Base-by-base conservation (phyloP, 345 rosid species). In the Aquilaria sinensis region DNA sequence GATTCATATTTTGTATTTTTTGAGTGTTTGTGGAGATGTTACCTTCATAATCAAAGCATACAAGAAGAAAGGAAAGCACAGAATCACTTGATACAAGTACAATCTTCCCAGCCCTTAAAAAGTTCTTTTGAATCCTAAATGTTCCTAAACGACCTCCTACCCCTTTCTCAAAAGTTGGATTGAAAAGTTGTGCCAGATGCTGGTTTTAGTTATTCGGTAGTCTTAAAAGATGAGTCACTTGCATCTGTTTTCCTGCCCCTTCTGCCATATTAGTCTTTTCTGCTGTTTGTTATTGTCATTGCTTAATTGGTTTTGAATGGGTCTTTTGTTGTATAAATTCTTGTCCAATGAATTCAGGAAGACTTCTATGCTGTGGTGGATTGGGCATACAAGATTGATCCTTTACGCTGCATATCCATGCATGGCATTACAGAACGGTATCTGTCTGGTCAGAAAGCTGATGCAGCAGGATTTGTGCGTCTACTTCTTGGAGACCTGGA, bases 391-490 rank as follows among this genome's bases (percentile, higher is more conserved):
- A 94, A 88, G 78, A 88, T 88, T 51, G 99, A 94, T 73, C 97
- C 99, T 62, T 75, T 94, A 51, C 93, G 96, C 56, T 90, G 99
- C 88, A 88, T 94, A 80, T 94, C 99, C 63, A 90, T 94, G 97
- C 95, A 90, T 82, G 99, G 99, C 66, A 88, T 88, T 70, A 94
- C 99, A 51, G 97, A 94, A 70, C 84, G 89, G 34, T 94, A 90
- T 77, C 89, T 90, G 54, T 94, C 99, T 72, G 96, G 99, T 59
- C 99, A 95, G 77, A 93, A 90, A 83, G 98, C 96, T 77, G 99
- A 95, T 80, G 96, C 99, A 59, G 99, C 99, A 60, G 97, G 99
- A 58, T 95, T 95, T 72, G 99, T 95, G 77, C 96, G 97, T 31
- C 83, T 91, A 68, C 79, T 95, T 80, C 97, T 94, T 59, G 99